phyloP scores from a whole-genome alignment of 768 basidiomycete species.

The Mycena floridula region DNA sequence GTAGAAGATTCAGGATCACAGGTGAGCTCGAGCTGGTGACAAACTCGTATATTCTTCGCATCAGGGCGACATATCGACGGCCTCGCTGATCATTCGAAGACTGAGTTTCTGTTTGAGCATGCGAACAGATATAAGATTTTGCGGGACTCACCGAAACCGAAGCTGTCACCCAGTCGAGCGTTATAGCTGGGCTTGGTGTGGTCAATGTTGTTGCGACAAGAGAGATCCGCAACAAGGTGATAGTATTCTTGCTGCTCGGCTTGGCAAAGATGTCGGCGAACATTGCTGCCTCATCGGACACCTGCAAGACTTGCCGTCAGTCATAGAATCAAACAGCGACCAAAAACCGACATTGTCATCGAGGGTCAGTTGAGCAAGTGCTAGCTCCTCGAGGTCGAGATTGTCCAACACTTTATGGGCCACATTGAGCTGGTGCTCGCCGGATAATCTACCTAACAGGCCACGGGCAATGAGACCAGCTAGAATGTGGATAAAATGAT shows the following conservation, averaged over 20 bases:
- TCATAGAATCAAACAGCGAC: conserved; percentile 8
- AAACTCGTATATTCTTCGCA: conserved; percentile 56
- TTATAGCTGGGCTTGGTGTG: conserved; percentile 38
- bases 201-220: conserved; percentile 44
- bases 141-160: no score
- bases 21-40: conserved; percentile 52
- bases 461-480: conserved; percentile 59
- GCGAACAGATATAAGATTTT: no score
- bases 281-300: no score
- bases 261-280: no score
- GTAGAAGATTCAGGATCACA: no score
- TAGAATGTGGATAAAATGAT: no score
- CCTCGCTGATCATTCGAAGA: no score
- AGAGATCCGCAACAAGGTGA: conserved; percentile 51
- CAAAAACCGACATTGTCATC: no score
- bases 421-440: conserved; percentile 51
- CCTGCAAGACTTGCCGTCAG: conserved; percentile 7
- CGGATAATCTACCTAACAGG: conserved; percentile 49
- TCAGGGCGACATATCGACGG: conserved; percentile 49
- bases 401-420: conserved; percentile 41
- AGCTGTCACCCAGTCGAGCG: conserved; percentile 59
- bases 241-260: conserved; percentile 53
- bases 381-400: conserved; percentile 40
- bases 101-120: no score
- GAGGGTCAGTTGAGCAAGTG: no score